Evolutionary conservation across 371 early-diverging fungal species (phyloP).

Genomic region (Apophysomyces elegans): DNA sequence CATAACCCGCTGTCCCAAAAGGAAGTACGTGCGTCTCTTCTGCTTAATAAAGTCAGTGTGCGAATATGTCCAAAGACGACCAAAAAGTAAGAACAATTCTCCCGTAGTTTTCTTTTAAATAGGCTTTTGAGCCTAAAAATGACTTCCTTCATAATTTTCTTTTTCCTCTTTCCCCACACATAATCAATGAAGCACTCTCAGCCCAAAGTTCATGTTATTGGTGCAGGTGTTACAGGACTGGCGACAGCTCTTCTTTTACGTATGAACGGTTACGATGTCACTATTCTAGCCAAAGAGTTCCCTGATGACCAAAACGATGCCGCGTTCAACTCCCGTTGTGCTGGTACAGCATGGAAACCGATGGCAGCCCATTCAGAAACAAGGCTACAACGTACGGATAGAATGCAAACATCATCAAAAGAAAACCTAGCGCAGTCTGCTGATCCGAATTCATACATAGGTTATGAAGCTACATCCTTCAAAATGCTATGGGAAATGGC

Average conservation of each 20-base stretch:
- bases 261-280: slow-evolving; percentile 59
- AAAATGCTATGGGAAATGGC: slow-evolving; percentile 38
- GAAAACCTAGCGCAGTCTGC: too few species aligned
- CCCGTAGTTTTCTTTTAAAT: not conserved
- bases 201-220: slow-evolving; percentile 56
- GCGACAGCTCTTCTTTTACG: slow-evolving; percentile 60
- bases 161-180: slow-evolving; percentile 1
- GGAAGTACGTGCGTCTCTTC: too few species aligned
- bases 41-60: not conserved
- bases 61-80: not conserved
- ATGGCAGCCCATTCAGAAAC: slow-evolving; percentile 57
- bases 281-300: slow-evolving; percentile 60
- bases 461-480: slow-evolving; percentile 34
- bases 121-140: not conserved
- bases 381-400: slow-evolving; percentile 36
- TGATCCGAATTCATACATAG: slow-evolving; percentile 9
- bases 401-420: not conserved
- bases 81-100: not conserved
- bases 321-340: slow-evolving; percentile 69
- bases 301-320: slow-evolving; percentile 45
- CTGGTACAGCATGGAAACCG: slow-evolving; percentile 77
- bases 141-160: not conserved
- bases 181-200: not conserved
- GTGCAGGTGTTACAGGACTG: slow-evolving; percentile 75
- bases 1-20: too few species aligned